A percentile compares a stretch with the other conserved stretches of the same genome.
phyloP scores from a whole-genome alignment of 371 early-diverging fungal genomes.

The Fennellomyces sp. region DNA sequence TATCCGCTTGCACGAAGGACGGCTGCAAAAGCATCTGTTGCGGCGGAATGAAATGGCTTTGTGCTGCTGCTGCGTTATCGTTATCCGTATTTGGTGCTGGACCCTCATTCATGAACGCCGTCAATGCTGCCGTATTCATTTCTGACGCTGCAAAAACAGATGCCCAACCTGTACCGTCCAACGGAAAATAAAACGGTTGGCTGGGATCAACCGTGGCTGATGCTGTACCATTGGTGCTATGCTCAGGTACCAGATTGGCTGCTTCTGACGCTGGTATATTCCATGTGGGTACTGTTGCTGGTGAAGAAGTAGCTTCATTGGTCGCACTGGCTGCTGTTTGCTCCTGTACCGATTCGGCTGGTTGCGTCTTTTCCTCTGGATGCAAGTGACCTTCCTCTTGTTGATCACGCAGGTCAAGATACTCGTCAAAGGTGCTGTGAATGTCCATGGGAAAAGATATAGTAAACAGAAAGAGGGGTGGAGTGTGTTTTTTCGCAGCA shows the following conservation, averaged over 20 bases:
- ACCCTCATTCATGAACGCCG: neutral
- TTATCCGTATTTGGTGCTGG: neutral
- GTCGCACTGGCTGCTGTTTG: neutral
- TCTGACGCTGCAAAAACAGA: constrained; percentile 7
- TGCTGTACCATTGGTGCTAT: neutral
- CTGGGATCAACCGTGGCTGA: neutral
- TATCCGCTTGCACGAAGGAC: neutral
- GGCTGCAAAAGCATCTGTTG: constrained; percentile 2
- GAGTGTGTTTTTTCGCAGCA: too few species aligned
- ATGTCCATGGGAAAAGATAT: constrained; percentile 16
- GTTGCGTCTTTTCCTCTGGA: neutral
- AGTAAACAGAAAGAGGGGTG: neutral
- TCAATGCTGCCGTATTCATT: constrained; percentile 5
- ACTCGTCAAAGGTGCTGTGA: constrained; percentile 19
- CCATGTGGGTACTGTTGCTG: constrained; percentile 2
- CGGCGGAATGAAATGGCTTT: constrained; percentile 3
- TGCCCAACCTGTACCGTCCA: constrained; percentile 15
- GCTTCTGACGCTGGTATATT: neutral
- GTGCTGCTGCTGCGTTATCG: constrained; percentile 3
- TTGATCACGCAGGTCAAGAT: constrained; percentile 26
- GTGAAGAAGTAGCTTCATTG: neutral
- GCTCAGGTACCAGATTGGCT: neutral
- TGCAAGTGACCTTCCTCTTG: constrained; percentile 17
- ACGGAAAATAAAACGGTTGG: constrained; percentile 17
- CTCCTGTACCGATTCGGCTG: too few species aligned